Percentiles rank a stretch among this genome's conserved stretches.
These are phyloP conservation scores for Penicillium sp. DNA, from an alignment of 2,329 filamentous ascomycete species.

Conservation along the genomic window DNA sequence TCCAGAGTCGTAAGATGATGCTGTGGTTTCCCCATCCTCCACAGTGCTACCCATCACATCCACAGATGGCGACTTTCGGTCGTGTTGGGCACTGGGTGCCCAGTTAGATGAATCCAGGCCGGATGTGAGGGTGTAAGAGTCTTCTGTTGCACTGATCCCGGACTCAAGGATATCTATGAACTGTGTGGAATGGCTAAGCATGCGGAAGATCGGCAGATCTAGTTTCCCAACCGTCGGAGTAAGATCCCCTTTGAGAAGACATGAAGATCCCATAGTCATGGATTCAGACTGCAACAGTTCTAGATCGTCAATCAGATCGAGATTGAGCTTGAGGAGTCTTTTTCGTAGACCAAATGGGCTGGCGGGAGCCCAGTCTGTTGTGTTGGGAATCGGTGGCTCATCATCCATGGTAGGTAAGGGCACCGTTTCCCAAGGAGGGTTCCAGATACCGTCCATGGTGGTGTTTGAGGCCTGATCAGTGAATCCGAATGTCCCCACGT, in stretches of 20 bases:
- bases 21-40: slow-evolving; percentile 2
- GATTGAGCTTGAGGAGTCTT: slow-evolving; percentile 9
- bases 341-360: slow-evolving; percentile 1
- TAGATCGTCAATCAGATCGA: slow-evolving; percentile 16
- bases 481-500: neutral
- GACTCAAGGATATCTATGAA: slow-evolving; percentile 14
- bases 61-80: neutral
- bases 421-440: neutral
- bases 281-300: slow-evolving; percentile 8
- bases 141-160: neutral
- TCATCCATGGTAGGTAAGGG: neutral
- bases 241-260: neutral
- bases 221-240: slow-evolving; percentile 4
- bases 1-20: slow-evolving; percentile 11
- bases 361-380: neutral
- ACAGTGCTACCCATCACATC: neutral
- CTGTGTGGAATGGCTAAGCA: slow-evolving; percentile 13
- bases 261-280: neutral
- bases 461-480: neutral
- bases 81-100: neutral
- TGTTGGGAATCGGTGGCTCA: neutral
- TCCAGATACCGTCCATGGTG: neutral
- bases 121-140: too few relatives aligned
- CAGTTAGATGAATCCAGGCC: neutral
- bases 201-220: slow-evolving; percentile 16